Base-by-base conservation (phyloP, 1,284 basidiomycete genomes). In the Pulveroboletus sp. region DNA sequence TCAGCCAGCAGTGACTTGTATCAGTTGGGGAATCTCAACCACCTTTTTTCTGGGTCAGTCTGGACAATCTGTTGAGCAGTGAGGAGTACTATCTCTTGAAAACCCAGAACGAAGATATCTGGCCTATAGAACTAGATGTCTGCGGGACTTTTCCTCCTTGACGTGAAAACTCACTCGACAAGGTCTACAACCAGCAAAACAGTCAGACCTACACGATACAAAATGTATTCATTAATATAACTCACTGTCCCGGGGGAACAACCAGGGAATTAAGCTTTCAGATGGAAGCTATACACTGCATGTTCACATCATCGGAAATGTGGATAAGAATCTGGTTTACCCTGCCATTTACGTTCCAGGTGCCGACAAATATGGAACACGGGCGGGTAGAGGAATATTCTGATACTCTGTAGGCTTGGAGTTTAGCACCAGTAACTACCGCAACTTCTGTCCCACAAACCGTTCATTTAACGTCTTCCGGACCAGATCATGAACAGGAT, bases 31-130 rank as follows among this genome's bases (percentile, higher is more conserved):
- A 51, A 35, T 54, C 48, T 50, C 29, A 22, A 56, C 17, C 49
- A 89, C 93, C 86, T 85, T 77, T 96, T 96, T 65, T 95, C 94
- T 0, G 96, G 94, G 74, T 99, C 97, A 5, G 96, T 92, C 70
- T 97, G 92, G 22, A 96, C 82, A 50, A 99, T 98, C 72, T 98
- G 96, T 69, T 97, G 94, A 6, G 97, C 94, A 8, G 93, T 98
- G 42, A 99, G 81, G 38, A 94, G 94, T 0, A 99, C 97, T 52
- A 99, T 95, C 74, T 99, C 97, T 74, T 99, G 97, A 69, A 99
- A 98, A 2, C 92, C 93, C 31, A 98, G 77, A n/a, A 87, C 87
- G 68, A 96, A 88, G 57, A 98, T 85, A 70, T 97, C 94, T 10
- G 95, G 92, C 45, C 92, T 95, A 58, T 29, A 45, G 14, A 43